Base-by-base conservation (phyloP, 2,329 filamentous ascomycete species). In the Tolypocladium pustulatum region DNA sequence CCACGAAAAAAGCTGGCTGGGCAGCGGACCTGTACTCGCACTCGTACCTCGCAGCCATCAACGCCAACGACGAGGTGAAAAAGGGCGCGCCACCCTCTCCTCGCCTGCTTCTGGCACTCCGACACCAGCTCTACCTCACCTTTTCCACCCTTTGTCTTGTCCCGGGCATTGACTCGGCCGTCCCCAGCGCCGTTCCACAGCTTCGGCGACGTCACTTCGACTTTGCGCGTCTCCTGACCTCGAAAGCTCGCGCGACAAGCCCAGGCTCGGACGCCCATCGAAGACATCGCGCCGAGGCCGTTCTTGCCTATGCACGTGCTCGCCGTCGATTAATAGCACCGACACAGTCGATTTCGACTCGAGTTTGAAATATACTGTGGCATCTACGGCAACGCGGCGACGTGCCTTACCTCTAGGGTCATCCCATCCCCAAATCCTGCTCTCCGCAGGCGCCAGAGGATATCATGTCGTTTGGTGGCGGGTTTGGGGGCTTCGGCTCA, bases 401-500 rank as follows among this genome's bases (percentile, higher is more conserved):
- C 34, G 36, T 38, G 36, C 55, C 13, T 55, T 43, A 20, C 15
- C 20, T 20, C 30, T 37, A 55, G 27, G 30, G 49, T n/a, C 38
- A 22, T 36, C 37, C 32, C 27, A n/a, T 34, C 43, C 41, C 38
- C 46, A 55, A 58, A 46, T 57, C 56, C 41, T n/a, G 56, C 40
- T 20, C n/a, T 34, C 37, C 49, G 56, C 59, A 60, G n/a, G 25
- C 51, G 32, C 54, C 57, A 53, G 49, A 53, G 49, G 61, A 58
- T 68, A 76, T 63, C 68, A 85, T 85, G 82, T 81, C 81, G 67
- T 82, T 82, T 66, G 77, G 78, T 63, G 76, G 78, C 62, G 79
- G 79, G 67, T 74, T 74, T 59, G 77, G 78, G 59, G 80, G 81
- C 76, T 87, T 87, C 73, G 83, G 83, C 73, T 78, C 79, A 67